phyloP scores from a whole-genome alignment of 495 filamentous ascomycete genomes.

The Talaromyces stipitatus region DNA sequence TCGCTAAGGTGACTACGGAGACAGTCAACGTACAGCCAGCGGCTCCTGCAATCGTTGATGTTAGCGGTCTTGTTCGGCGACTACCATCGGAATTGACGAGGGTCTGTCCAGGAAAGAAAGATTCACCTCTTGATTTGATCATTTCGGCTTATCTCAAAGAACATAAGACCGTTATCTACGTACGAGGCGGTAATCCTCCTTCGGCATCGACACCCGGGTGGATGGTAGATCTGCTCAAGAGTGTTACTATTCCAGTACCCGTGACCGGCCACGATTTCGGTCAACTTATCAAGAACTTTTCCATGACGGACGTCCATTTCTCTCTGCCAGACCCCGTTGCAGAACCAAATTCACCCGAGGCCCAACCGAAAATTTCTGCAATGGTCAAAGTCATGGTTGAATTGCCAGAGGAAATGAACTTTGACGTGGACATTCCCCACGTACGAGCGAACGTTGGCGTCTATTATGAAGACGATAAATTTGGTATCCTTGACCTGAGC shows the following conservation, averaged over 20 bases:
- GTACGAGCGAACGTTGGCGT: constrained; percentile 73
- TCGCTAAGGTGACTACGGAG: constrained; percentile 68
- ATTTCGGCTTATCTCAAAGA: constrained; percentile 77
- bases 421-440: constrained; percentile 64
- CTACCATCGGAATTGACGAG: constrained; percentile 63
- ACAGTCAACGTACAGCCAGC: constrained; percentile 57
- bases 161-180: constrained; percentile 65
- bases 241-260: constrained; percentile 74
- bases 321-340: constrained; percentile 70
- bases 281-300: constrained; percentile 77
- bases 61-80: constrained; percentile 57
- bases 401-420: constrained; percentile 78
- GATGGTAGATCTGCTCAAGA: constrained; percentile 71
- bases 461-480: constrained; percentile 61
- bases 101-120: constrained; percentile 62
- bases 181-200: constrained; percentile 67
- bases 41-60: constrained; percentile 55
- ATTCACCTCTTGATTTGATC: constrained; percentile 80
- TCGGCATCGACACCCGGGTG: constrained; percentile 62
- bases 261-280: constrained; percentile 76
- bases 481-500: constrained; percentile 67
- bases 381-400: constrained; percentile 66
- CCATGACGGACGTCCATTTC: constrained; percentile 76
- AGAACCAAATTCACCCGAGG: constrained; percentile 63
- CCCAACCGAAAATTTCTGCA: constrained; percentile 72